phyloP scores from a whole-genome alignment of 2,329 filamentous ascomycete genomes.

The Colletotrichum graminicola region DNA sequence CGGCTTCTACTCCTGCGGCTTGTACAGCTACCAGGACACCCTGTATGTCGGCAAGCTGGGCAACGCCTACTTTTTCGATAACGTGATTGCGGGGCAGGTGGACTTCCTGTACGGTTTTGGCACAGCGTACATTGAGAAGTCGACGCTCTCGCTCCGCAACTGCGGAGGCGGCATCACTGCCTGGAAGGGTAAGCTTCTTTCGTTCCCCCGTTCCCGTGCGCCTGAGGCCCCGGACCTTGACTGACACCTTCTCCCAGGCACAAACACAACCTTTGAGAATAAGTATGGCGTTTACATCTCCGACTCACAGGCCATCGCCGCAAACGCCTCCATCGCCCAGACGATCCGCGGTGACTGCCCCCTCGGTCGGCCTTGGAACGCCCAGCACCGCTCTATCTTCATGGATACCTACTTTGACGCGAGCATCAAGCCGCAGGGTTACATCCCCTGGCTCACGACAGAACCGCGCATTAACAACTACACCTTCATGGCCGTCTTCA shows the following conservation, averaged over 20 bases:
- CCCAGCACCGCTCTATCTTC: slow-evolving; percentile 68
- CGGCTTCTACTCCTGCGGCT: slow-evolving; percentile 75
- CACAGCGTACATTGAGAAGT: slow-evolving; percentile 70
- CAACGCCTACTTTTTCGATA: slow-evolving; percentile 73
- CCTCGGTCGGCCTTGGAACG: slow-evolving; percentile 74
- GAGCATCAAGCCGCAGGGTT: slow-evolving; percentile 65
- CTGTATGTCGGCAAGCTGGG: slow-evolving; percentile 55
- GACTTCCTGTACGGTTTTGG: slow-evolving; percentile 79
- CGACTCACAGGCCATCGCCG: slow-evolving; percentile 64
- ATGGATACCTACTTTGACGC: slow-evolving; percentile 66
- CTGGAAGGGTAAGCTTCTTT: slow-evolving; percentile 67
- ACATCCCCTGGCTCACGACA: slow-evolving; percentile 63
- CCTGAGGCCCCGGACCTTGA: neutral
- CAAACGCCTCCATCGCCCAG: slow-evolving; percentile 61
- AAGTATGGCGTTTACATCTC: slow-evolving; percentile 77
- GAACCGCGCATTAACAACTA: slow-evolving; percentile 56
- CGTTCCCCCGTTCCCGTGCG: neutral
- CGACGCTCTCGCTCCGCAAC: slow-evolving; percentile 65
- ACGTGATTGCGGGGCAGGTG: slow-evolving; percentile 72
- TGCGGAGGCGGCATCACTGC: slow-evolving; percentile 77
- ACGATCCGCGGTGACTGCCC: slow-evolving; percentile 61
- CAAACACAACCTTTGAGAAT: slow-evolving; percentile 74
- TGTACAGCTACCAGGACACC: slow-evolving; percentile 78
- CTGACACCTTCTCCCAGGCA: slow-evolving; percentile 44
- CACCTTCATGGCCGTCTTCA: slow-evolving; percentile 70